Percentiles rank a stretch among this genome's conserved stretches.
These are phyloP conservation scores for Daldinia bambusicola DNA, from an alignment of 495 filamentous ascomycete genomes.

Conservation along the genomic window DNA sequence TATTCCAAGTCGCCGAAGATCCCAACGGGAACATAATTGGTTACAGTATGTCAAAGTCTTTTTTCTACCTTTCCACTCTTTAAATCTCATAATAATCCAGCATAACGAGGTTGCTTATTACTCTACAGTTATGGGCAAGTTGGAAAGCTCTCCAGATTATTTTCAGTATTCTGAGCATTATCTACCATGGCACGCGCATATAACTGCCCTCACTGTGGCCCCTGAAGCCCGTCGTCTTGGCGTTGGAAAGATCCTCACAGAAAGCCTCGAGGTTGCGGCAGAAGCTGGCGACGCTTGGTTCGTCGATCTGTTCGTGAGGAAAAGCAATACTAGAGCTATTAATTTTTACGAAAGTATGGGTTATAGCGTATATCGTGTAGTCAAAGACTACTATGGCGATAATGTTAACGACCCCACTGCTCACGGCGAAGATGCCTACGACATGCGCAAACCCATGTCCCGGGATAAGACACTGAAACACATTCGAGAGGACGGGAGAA, in stretches of 20 bases:
- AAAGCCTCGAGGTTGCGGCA: constrained; percentile 79
- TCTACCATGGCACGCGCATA: constrained; percentile 97
- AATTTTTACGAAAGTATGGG: constrained; percentile 91
- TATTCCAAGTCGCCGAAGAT: constrained; percentile 89
- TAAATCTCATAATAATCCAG: background rate
- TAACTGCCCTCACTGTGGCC: constrained; percentile 93
- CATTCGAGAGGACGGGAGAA: constrained; percentile 83
- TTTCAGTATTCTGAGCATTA: constrained; percentile 81
- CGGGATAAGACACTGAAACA: constrained; percentile 82
- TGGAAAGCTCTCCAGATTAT: constrained; percentile 83
- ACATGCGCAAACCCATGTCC: constrained; percentile 94
- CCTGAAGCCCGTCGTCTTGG: constrained; percentile 86
- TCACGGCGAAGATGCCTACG: constrained; percentile 83
- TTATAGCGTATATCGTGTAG: constrained; percentile 85
- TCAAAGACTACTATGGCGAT: constrained; percentile 84
- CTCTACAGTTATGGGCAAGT: constrained; percentile 89
- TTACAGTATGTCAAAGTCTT: constrained; percentile 75
- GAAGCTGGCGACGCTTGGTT: constrained; percentile 90
- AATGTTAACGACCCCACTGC: constrained; percentile 75
- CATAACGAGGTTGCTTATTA: constrained; percentile 26
- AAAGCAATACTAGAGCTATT: constrained; percentile 86
- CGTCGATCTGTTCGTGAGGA: constrained; percentile 91
- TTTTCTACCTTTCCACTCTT: constrained; percentile 18
- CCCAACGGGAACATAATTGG: constrained; percentile 83
- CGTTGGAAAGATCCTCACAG: constrained; percentile 80